Base-by-base conservation (phyloP, 176 grass and related monocot genomes). In the Stipa capillata region DNA sequence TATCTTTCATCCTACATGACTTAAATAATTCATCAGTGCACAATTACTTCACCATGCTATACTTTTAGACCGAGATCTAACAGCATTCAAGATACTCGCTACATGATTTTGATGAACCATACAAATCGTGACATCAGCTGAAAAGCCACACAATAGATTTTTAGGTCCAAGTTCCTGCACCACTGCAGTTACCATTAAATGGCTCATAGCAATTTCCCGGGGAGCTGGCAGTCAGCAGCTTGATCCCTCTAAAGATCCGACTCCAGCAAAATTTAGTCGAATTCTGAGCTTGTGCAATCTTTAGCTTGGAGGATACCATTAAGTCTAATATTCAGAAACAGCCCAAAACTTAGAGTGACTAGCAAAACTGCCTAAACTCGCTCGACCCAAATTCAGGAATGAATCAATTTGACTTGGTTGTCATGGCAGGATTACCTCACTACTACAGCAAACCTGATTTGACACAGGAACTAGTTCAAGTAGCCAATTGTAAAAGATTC, bases 381-480 rank as follows among this genome's bases (percentile, higher is more conserved):
- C 13, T 43, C 60, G 14, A 16, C 8, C 5, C 33, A 72, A 72
- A 76, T 8, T 40, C 18, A 54, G 10, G 34, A 52, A 65, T 8
- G 11, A 85, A 41, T 41, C 44, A 13, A 50, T n/a, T 70, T 13
- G 13, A 53, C 52, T 73, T 23, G 25, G 36, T 72, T 55, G 0
- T 20, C 65, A 53, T 63, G 14, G 37, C 16, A 37, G 43, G 18
- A 41, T 36, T 70, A 43, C 9, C 28, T 21, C 15, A 36, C 40
- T 42, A 82, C 33, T 47, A 50, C 48, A 68, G 32, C 36, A 80
- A 88, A 24, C 63, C 45, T 36, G 45, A 53, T 23, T 43, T 79
- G 20, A 23, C n/a, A 48, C 56, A 29, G 0, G 41, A 42, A 59
- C 34, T 44, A 36, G 23, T 71, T 87, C 14, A 49, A 70, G 42